phyloP scores from a whole-genome alignment of 2,329 filamentous ascomycete species.

The Neofusicoccum sp. region DNA sequence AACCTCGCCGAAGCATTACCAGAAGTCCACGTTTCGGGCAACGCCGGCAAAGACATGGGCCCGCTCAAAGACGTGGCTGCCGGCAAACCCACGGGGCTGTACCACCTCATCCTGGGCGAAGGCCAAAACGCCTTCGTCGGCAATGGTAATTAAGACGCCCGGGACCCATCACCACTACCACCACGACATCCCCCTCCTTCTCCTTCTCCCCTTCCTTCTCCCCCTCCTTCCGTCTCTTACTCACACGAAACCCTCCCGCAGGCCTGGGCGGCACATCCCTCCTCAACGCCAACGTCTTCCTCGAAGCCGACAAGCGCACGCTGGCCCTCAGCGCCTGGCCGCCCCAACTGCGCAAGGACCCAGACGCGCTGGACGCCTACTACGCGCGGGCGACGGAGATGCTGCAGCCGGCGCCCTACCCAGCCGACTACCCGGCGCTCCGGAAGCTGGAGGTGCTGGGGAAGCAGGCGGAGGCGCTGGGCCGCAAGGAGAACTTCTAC shows the following conservation, averaged over 20 bases:
- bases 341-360: conserved; percentile 49
- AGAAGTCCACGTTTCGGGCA: conserved; percentile 58
- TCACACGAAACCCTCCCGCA: conserved; percentile 23
- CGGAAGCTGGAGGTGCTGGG: conserved; percentile 59
- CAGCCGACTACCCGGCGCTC: conserved; percentile 55
- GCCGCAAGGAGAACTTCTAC: conserved; percentile 54
- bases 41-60: conserved; percentile 46
- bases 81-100: conserved; percentile 61
- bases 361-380: conserved; percentile 49
- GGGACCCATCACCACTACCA: no score
- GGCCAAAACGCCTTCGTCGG: conserved; percentile 63
- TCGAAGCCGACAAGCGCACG: conserved; percentile 57
- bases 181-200: no score
- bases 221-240: conserved; percentile 11
- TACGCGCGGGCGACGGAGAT: conserved; percentile 57
- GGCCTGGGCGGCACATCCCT: conserved; percentile 65
- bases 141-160: conserved; percentile 46
- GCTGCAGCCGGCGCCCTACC: conserved; percentile 60
- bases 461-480: conserved; percentile 55
- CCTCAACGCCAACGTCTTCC: conserved; percentile 66
- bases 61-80: conserved; percentile 45
- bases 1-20: conserved; percentile 46
- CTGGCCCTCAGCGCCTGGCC: conserved; percentile 60
- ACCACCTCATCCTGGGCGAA: conserved; percentile 61
- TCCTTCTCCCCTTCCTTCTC: no score